phyloP scores from a whole-genome alignment of 305 asterid genomes.

The Plantago coronopus region DNA sequence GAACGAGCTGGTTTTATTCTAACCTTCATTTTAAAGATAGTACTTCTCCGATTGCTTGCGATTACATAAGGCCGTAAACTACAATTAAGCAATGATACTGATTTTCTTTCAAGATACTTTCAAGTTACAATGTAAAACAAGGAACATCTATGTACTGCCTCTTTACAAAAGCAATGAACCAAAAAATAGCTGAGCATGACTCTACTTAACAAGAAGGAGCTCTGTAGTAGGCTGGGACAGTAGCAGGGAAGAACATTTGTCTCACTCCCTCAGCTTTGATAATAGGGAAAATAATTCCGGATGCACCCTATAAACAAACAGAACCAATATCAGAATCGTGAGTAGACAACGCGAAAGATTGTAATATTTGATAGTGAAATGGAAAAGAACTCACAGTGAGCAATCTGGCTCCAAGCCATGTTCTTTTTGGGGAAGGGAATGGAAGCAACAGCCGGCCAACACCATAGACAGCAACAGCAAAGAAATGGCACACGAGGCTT shows the following conservation, averaged over 20 bases:
- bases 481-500: slow-evolving; percentile 45
- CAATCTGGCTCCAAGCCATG: slow-evolving; percentile 49
- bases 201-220: slow-evolving; percentile 23
- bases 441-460: slow-evolving; percentile 46
- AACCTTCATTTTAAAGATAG: too few relatives aligned
- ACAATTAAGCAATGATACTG: too few relatives aligned
- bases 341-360: too few relatives aligned
- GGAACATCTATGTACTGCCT: too few relatives aligned
- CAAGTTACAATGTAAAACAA: too few relatives aligned
- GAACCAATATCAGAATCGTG: background rate
- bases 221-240: slow-evolving; percentile 27
- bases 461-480: slow-evolving; percentile 43
- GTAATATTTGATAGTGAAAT: background rate
- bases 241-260: slow-evolving; percentile 30
- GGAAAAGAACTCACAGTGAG: slow-evolving; percentile 28
- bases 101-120: too few relatives aligned
- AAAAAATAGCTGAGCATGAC: background rate
- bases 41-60: too few relatives aligned
- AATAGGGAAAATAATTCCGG: slow-evolving; percentile 28
- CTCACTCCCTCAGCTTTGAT: slow-evolving; percentile 35
- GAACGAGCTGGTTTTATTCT: too few relatives aligned
- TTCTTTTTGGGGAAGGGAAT: slow-evolving; percentile 42
- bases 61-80: too few relatives aligned
- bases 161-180: too few relatives aligned
- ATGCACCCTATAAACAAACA: slow-evolving; percentile 27